Percentiles rank a stretch among this genome's conserved stretches.
Evolutionary conservation across 2,329 filamentous ascomycete genomes (phyloP).

Genomic region (Aspergillus viridinutans): DNA sequence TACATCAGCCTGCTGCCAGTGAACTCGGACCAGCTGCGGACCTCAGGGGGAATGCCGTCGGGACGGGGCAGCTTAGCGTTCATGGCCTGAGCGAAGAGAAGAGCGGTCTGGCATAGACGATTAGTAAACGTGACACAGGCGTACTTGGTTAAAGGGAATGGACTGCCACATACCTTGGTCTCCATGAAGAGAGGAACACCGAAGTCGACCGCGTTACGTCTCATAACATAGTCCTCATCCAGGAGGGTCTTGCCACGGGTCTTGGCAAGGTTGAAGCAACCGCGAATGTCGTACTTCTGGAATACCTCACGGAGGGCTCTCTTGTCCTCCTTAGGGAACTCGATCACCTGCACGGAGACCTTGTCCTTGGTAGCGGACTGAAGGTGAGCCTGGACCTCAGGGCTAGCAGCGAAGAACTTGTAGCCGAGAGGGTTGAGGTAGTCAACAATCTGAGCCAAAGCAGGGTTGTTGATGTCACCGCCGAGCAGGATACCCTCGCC

Average conservation of each 20-base stretch:
- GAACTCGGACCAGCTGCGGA: constrained; percentile 93
- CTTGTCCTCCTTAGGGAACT: constrained; percentile 97
- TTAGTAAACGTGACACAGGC: constrained; percentile 21
- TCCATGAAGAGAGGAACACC: constrained; percentile 98
- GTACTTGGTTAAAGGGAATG: background rate
- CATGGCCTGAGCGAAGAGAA: constrained; percentile 96
- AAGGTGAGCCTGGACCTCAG: constrained; percentile 76
- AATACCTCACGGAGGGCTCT: constrained; percentile 90
- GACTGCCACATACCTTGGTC: constrained; percentile 67
- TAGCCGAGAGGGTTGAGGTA: constrained; percentile 86
- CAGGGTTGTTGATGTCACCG: constrained; percentile 68
- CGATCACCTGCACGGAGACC: constrained; percentile 79
- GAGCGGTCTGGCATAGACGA: constrained; percentile 65
- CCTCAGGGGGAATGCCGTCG: constrained; percentile 86
- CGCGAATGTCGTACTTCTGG: constrained; percentile 91
- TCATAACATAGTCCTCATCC: constrained; percentile 98
- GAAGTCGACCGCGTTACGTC: constrained; percentile 96
- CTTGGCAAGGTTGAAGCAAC: constrained; percentile 91
- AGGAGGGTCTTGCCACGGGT: constrained; percentile 75
- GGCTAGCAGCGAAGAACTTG: constrained; percentile 84
- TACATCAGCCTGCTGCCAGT: constrained; percentile 63
- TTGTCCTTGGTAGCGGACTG: constrained; percentile 66
- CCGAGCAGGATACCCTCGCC: constrained; percentile 95
- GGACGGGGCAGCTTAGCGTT: constrained; percentile 86
- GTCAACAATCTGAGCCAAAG: constrained; percentile 75